phyloP scores from a whole-genome alignment of 169 alveolate genomes.

The Eimeria maxima region DNA sequence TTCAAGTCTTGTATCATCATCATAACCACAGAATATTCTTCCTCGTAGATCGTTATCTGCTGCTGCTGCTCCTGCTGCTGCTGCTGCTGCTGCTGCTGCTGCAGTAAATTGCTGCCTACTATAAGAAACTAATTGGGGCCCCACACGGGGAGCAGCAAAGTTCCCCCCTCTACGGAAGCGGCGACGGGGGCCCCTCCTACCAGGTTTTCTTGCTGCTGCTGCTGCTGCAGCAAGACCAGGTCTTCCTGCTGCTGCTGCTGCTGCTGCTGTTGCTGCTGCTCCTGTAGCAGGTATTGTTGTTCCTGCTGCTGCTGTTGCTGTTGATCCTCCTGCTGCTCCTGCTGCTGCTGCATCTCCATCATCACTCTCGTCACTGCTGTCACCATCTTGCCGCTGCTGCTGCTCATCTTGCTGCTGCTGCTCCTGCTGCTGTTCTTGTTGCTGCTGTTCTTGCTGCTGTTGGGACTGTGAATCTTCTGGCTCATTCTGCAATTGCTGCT shows the following conservation, averaged over 20 bases:
- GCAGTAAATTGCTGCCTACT: no score
- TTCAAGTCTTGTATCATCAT: neutral
- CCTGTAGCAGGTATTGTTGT: neutral
- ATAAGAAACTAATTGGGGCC: no score
- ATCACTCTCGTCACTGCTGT: neutral
- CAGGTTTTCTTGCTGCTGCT: neutral
- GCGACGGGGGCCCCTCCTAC: neutral
- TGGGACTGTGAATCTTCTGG: no score
- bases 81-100: no score
- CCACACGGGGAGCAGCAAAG: no score
- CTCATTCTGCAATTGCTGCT: no score
- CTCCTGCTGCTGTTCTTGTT: slow-evolving; percentile 4
- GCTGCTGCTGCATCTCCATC: neutral
- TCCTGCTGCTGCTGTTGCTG: no score
- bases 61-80: no score
- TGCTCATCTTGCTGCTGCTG: neutral
- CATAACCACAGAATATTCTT: slow-evolving; percentile 2
- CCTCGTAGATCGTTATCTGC: neutral
- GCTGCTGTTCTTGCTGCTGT: no score
- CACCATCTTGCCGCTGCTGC: slow-evolving; percentile 32
- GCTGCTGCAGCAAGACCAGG: neutral
- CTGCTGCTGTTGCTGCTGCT: no score
- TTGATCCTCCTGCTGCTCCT: neutral
- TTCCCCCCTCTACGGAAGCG: no score
- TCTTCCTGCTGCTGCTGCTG: neutral